These are phyloP conservation scores for Alliaria petiolata DNA, from an alignment of 345 rosid species.

Conservation along the genomic window DNA sequence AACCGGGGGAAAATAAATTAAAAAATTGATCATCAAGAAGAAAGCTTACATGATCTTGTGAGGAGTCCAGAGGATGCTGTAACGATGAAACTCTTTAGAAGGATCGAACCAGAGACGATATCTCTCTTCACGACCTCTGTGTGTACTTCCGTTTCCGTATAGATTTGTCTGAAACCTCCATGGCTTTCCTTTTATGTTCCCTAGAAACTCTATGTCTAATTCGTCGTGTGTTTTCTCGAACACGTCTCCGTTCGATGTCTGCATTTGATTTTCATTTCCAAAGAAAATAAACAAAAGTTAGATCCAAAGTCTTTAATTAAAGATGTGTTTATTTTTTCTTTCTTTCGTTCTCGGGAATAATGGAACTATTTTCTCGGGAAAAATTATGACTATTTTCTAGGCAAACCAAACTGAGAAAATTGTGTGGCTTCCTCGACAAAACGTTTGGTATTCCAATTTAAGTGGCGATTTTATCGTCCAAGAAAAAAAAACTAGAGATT, in stretches of 20 bases:
- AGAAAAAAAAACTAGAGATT: not conserved
- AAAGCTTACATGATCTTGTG: constrained; percentile 63
- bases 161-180: constrained; percentile 95
- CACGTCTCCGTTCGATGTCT: constrained; percentile 87
- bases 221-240: constrained; percentile 86
- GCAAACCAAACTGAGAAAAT: not conserved
- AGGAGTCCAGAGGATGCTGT: constrained; percentile 86
- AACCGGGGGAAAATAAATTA: not conserved
- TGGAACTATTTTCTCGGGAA: constrained; percentile 15
- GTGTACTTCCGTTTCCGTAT: constrained; percentile 90
- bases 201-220: constrained; percentile 90
- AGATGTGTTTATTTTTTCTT: not conserved
- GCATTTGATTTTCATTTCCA: not conserved
- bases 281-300: not conserved
- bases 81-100: constrained; percentile 70
- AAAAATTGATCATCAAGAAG: not conserved
- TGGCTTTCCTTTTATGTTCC: constrained; percentile 74
- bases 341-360: not conserved
- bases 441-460: not conserved
- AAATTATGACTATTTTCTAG: constrained; percentile 18
- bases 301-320: not conserved
- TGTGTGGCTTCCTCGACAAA: constrained; percentile 2
- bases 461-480: not conserved
- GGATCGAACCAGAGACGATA: constrained; percentile 96
- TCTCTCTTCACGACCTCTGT: constrained; percentile 87